Percentiles rank a stretch among this genome's conserved stretches.
Evolutionary conservation across 1,139 yeast species (phyloP).

Genomic region (Taiozyma onychis): DNA sequence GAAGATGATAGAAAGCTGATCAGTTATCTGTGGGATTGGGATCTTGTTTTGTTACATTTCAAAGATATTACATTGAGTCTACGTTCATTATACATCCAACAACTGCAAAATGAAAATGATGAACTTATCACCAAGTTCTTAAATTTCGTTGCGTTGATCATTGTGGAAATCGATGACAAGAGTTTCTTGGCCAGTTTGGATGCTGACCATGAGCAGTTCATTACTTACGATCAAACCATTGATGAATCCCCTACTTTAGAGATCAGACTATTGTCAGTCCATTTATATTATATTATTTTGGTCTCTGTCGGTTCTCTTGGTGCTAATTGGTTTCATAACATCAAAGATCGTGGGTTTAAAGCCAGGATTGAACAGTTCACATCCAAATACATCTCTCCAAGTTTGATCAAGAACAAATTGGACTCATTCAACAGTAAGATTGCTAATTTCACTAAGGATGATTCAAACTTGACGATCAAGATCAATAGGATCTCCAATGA

Average conservation of each 20-base stretch:
- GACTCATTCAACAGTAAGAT: conserved; percentile 43
- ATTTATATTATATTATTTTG: conserved; percentile 53
- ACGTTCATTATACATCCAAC: conserved; percentile 53
- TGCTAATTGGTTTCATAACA: conserved; percentile 65
- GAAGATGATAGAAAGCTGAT: conserved; percentile 33
- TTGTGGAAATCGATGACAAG: conserved; percentile 34
- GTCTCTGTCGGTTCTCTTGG: conserved; percentile 60
- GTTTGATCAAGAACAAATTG: conserved; percentile 54
- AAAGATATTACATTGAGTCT: conserved; percentile 61
- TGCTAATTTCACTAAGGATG: conserved; percentile 31
- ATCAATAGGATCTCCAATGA: conserved; percentile 61
- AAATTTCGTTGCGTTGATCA: conserved; percentile 44
- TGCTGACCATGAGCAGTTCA: conserved; percentile 24
- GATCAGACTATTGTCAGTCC: conserved; percentile 39
- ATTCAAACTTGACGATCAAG: conserved; percentile 57
- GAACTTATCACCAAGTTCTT: conserved; percentile 44
- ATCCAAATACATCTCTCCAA: conserved; percentile 54
- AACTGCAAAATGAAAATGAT: conserved; percentile 38
- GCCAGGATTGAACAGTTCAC: conserved; percentile 49
- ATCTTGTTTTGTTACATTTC: conserved; percentile 55
- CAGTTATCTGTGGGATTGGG: conserved; percentile 68
- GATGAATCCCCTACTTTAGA: conserved; percentile 28
- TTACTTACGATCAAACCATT: conserved; percentile 21
- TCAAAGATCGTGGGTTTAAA: conserved; percentile 30
- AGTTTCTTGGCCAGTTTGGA: conserved; percentile 30